Percentiles rank a stretch among this genome's conserved stretches.
Evolutionary conservation across 495 filamentous ascomycete species (phyloP).

Genomic region (Penicillium goetzii): DNA sequence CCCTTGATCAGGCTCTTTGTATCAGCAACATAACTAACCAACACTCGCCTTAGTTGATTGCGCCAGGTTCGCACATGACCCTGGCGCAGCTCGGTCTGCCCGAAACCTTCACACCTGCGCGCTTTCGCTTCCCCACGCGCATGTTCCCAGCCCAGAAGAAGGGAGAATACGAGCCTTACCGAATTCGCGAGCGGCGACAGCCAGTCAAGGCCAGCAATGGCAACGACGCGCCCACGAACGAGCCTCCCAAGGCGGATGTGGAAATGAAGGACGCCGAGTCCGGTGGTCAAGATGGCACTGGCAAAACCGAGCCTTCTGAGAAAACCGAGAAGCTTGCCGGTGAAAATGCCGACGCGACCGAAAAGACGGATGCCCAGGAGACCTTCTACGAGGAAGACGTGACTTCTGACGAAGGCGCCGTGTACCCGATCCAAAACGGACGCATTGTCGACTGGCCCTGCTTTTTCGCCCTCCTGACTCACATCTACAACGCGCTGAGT

Average conservation of each 20-base stretch:
- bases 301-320: constrained; percentile 14
- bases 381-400: constrained; percentile 82
- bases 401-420: constrained; percentile 82
- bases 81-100: constrained; percentile 91
- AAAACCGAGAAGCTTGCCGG: constrained; percentile 22
- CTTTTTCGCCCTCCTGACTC: constrained; percentile 86
- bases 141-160: constrained; percentile 86
- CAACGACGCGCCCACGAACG: constrained; percentile 39
- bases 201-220: constrained; percentile 47
- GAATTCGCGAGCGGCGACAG: constrained; percentile 72
- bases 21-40: background rate
- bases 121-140: constrained; percentile 79
- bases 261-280: constrained; percentile 46
- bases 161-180: constrained; percentile 82
- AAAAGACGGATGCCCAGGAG: constrained; percentile 44
- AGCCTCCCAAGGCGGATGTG: constrained; percentile 49
- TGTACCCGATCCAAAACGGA: constrained; percentile 85
- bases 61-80: constrained; percentile 90
- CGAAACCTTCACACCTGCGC: constrained; percentile 87
- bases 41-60: constrained; percentile 61
- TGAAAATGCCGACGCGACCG: constrained; percentile 23
- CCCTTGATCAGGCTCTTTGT: background rate
- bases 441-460: constrained; percentile 85
- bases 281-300: constrained; percentile 22
- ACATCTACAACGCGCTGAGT: constrained; percentile 84